Percentiles rank a stretch among this genome's conserved stretches.
Evolutionary conservation across 2,329 filamentous ascomycete genomes (phyloP).

Genomic region (Colletotrichum falcatum): DNA sequence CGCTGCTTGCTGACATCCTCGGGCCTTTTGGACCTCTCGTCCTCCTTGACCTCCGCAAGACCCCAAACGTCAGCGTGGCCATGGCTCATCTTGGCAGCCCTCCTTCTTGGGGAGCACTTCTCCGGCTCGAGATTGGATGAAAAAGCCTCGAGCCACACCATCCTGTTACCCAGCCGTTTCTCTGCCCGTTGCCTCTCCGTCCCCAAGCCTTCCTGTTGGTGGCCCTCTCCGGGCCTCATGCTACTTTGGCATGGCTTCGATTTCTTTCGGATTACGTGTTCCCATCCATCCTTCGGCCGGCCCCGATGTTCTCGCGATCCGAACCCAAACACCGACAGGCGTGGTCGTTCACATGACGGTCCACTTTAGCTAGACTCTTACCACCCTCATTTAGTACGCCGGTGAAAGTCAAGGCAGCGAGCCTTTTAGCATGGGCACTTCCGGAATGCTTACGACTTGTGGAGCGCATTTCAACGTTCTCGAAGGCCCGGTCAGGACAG

Average conservation of each 20-base stretch:
- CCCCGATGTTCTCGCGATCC: slow-evolving; percentile 23
- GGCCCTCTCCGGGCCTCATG: slow-evolving; percentile 2
- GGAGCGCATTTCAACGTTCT: neutral
- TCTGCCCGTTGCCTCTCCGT: neutral
- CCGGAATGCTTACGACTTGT: slow-evolving; percentile 6
- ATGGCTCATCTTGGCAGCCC: slow-evolving; percentile 3
- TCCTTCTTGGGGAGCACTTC: slow-evolving; percentile 17
- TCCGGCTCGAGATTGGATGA: slow-evolving; percentile 21
- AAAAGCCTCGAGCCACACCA: slow-evolving; percentile 15
- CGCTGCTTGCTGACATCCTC: slow-evolving; percentile 27
- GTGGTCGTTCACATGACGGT: slow-evolving; percentile 30
- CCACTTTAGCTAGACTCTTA: slow-evolving; percentile 28
- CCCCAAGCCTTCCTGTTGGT: slow-evolving; percentile 5
- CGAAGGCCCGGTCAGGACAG: neutral
- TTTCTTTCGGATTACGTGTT: slow-evolving; percentile 8
- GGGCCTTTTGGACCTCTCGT: slow-evolving; percentile 5
- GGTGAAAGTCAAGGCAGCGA: slow-evolving; percentile 16
- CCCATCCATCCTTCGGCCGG: slow-evolving; percentile 21
- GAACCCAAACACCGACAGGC: slow-evolving; percentile 13
- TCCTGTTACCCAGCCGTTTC: neutral
- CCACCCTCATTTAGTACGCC: slow-evolving; percentile 6
- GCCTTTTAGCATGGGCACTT: neutral
- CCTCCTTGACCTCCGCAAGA: neutral
- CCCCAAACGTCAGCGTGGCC: slow-evolving; percentile 27
- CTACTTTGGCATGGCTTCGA: neutral